Evolutionary conservation across 148 eudicot species (phyloP), one percentile per base, ranked within the genome.

Genomic region (Vaccinium myrtillus): DNA sequence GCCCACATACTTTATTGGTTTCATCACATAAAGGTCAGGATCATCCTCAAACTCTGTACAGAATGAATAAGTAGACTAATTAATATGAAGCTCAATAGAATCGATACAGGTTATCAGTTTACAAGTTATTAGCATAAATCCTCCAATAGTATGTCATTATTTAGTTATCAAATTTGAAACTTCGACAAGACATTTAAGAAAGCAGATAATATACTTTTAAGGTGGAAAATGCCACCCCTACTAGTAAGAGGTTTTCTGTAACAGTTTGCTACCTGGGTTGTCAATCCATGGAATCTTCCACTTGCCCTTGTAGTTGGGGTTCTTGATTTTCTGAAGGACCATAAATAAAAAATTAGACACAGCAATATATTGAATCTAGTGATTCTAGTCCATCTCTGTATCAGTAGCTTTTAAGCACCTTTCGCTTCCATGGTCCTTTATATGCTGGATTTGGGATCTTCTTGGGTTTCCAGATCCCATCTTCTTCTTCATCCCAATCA

Each of bases 261-360:
- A 51, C 16, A 86, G 13, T 16, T 25, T 4, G 58, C 15, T 89
- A 96, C 99, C 99, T 86, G 99, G 99, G 83, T 97, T 97, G 88
- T 97, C 98, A 59, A 97, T 95, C 98, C 96, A 95, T 51, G 99
- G 99, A 82, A 89, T 93, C 93, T 89, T 97, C 99, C 99, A 95
- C 88, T 97, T 97, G 50, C 99, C 99, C 87, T 97, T 92, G 81
- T 94, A 97, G 84, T 97, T 89, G 7, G 98, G 99, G 75, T 97
- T 97, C 92, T 97, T 97, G 69, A 95, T 89, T 90, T 88, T 95
- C 99, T 97, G 93, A 36, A 61, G 36, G 77, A 86, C 4, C 65
- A 82, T 48, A 80, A 39, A 39, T 48, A 51, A 75, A 65, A 69
- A 78, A 87, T 77, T 48, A 85, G 83, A 85, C 82, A 63, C 21